These are phyloP conservation scores for Starmerella powellii DNA, from an alignment of 805 yeast genomes.

Conservation along the genomic window DNA sequence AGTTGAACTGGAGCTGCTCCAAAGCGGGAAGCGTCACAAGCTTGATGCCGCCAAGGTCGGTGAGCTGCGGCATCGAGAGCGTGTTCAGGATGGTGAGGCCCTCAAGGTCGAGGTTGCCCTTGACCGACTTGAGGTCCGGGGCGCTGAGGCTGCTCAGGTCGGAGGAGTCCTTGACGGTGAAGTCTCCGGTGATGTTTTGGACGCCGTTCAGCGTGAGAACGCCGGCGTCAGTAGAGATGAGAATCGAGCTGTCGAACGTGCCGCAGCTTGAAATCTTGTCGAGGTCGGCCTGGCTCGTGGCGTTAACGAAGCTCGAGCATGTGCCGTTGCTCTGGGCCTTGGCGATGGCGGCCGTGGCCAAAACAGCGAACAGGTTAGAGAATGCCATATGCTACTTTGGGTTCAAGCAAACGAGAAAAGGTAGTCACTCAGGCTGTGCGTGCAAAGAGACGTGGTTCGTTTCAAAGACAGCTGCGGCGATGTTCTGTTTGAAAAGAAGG, in stretches of 20 bases:
- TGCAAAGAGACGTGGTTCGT: too few species aligned
- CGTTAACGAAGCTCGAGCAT: conserved; percentile 43
- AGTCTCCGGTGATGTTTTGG: conserved; percentile 63
- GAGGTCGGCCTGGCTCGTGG: conserved; percentile 68
- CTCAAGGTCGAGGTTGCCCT: conserved; percentile 53
- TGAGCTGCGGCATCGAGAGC: conserved; percentile 64
- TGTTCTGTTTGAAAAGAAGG: neutral
- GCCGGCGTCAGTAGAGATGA: conserved; percentile 53
- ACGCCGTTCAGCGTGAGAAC: conserved; percentile 49
- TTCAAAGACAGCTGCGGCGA: too few species aligned
- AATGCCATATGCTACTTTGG: neutral
- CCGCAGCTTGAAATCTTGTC: conserved; percentile 62
- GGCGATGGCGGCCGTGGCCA: conserved; percentile 17
- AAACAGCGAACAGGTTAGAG: conserved; percentile 7
- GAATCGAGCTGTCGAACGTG: conserved; percentile 68
- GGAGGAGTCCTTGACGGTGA: conserved; percentile 55
- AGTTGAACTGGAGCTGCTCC: conserved; percentile 49
- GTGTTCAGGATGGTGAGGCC: conserved; percentile 54
- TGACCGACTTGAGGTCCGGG: conserved; percentile 60
- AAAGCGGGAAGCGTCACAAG: conserved; percentile 83
- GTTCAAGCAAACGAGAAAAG: too few species aligned
- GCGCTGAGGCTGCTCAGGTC: conserved; percentile 57
- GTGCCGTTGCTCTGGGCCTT: conserved; percentile 9
- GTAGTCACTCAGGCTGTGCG: too few species aligned
- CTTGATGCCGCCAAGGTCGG: conserved; percentile 68